These are phyloP conservation scores for Sungouiozyma ichnusensis DNA, from an alignment of 805 yeast genomes.

Conservation along the genomic window DNA sequence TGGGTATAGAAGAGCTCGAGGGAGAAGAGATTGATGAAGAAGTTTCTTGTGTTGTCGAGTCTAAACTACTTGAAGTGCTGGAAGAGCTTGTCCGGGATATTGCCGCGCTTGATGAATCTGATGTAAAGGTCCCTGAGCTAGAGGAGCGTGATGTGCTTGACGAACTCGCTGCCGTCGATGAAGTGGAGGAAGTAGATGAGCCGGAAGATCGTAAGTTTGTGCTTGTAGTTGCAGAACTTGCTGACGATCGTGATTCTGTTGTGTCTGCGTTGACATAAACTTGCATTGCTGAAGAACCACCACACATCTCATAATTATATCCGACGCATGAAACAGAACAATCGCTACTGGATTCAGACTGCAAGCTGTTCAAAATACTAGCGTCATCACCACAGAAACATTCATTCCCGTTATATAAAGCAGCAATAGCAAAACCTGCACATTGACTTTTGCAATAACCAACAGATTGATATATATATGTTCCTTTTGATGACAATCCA, in stretches of 20 bases:
- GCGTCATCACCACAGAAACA: slow-evolving; percentile 68
- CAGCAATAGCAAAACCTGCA: slow-evolving; percentile 38
- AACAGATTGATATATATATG: slow-evolving; percentile 49
- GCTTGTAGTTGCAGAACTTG: slow-evolving; percentile 2
- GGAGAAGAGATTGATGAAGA: background rate
- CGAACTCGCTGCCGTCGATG: background rate
- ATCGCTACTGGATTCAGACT: slow-evolving; percentile 30
- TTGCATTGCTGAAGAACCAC: slow-evolving; percentile 41
- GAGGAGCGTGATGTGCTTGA: slow-evolving; percentile 5
- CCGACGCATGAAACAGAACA: slow-evolving; percentile 49
- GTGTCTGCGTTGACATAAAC: slow-evolving; percentile 32
- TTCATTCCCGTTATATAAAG: slow-evolving; percentile 39
- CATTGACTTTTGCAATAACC: slow-evolving; percentile 48
- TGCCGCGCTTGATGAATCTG: background rate
- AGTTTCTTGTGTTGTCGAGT: slow-evolving; percentile 2
- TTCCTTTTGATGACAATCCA: slow-evolving; percentile 31
- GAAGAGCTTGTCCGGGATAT: slow-evolving; percentile 3
- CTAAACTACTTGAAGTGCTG: slow-evolving; percentile 8
- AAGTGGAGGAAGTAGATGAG: background rate
- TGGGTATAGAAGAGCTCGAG: background rate
- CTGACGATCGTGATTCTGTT: background rate
- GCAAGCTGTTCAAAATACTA: slow-evolving; percentile 17
- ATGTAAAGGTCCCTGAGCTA: slow-evolving; percentile 6
- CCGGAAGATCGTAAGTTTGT: slow-evolving; percentile 4
- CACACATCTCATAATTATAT: slow-evolving; percentile 54